phyloP scores from a whole-genome alignment of 352 stramenopile genomes.

The Globisporangium viniferum region DNA sequence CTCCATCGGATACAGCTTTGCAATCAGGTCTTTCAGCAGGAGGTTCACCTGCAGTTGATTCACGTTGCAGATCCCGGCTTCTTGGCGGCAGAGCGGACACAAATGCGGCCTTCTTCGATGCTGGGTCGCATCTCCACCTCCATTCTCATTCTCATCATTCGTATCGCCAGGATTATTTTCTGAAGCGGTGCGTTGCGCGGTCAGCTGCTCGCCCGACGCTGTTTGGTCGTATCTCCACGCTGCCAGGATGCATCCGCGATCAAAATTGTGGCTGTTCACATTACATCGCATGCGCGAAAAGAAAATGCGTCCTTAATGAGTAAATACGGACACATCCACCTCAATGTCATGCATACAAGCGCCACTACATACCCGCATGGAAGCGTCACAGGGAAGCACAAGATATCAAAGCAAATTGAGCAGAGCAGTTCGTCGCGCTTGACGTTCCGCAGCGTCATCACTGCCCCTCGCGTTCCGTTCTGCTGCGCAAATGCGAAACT shows the following conservation, averaged over 20 bases:
- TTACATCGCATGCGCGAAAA: neutral
- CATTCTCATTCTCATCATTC: neutral
- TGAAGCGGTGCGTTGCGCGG: neutral
- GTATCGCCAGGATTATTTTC: constrained; percentile 1
- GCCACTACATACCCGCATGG: constrained; percentile 47
- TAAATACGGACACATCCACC: neutral
- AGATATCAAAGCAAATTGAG: constrained; percentile 77
- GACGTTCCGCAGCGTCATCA: constrained; percentile 13
- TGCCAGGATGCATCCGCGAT: constrained; percentile 68
- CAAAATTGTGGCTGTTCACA: constrained; percentile 74
- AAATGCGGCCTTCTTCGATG: constrained; percentile 22
- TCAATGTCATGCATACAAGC: neutral
- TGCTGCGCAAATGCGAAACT: neutral
- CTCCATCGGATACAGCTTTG: constrained; percentile 52
- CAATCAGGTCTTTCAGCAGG: constrained; percentile 60
- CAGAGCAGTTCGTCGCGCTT: constrained; percentile 51
- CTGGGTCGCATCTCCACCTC: neutral
- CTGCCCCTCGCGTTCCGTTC: neutral
- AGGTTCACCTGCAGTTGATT: constrained; percentile 62
- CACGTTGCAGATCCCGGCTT: constrained; percentile 17
- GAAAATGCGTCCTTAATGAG: neutral
- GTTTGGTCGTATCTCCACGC: constrained; percentile 47
- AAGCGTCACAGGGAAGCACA: constrained; percentile 71
- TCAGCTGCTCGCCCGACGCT: neutral
- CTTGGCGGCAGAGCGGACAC: constrained; percentile 68